These are phyloP conservation scores for Geotrichum phurueaensis DNA, from an alignment of 1,139 yeast genomes.

Conservation along the genomic window DNA sequence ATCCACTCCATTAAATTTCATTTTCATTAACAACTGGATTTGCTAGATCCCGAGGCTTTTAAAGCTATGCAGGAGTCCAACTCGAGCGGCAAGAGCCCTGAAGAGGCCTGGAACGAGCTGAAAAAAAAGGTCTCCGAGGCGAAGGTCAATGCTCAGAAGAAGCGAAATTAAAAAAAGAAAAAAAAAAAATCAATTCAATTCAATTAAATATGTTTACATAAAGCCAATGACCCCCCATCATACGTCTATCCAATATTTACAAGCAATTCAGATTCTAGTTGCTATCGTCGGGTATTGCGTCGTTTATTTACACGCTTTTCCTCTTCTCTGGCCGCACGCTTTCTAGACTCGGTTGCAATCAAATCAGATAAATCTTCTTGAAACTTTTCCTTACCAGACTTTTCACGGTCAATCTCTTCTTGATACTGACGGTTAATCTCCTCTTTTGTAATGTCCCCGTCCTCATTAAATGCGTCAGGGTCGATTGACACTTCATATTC, in stretches of 20 bases:
- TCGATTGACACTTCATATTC: conserved; percentile 15
- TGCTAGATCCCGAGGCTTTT: conserved; percentile 35
- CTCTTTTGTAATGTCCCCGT: conserved; percentile 10
- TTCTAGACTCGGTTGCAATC: conserved; percentile 14
- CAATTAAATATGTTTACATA: not conserved
- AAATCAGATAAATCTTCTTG: conserved; percentile 15
- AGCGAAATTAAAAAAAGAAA: not conserved
- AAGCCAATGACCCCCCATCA: not conserved
- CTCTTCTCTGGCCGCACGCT: conserved; percentile 13
- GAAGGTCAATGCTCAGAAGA: conserved; percentile 9
- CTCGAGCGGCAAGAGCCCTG: not conserved
- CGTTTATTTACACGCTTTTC: conserved; percentile 9
- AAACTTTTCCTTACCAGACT: conserved; percentile 2
- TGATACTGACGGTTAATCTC: conserved; percentile 8
- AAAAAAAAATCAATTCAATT: not conserved
- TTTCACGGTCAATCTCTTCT: conserved; percentile 7
- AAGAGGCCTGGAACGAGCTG: conserved; percentile 17
- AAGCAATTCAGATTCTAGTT: not conserved
- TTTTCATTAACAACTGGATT: not conserved
- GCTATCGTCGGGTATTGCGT: conserved; percentile 2
- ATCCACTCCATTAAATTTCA: not conserved
- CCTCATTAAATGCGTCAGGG: conserved; percentile 11
- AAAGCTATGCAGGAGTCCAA: conserved; percentile 28
- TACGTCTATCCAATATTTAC: not conserved
- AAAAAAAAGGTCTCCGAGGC: conserved; percentile 29